A percentile compares a stretch with the other conserved stretches of the same genome.
These are phyloP conservation scores for Trichosporon faecale DNA, from an alignment of 1,284 basidiomycete species.

Conservation along the genomic window DNA sequence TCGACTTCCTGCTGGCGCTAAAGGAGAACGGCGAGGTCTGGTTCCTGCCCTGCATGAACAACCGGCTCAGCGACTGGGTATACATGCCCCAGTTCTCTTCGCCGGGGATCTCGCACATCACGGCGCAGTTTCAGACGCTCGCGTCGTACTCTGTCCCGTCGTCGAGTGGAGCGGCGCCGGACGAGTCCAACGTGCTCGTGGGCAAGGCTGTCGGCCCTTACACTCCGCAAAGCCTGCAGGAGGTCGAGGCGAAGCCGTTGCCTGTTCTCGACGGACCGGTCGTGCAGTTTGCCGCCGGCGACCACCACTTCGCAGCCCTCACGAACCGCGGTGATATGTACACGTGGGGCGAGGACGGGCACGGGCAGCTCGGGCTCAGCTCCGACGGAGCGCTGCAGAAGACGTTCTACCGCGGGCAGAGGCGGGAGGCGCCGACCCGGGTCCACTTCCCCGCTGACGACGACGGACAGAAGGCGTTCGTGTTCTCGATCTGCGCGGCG, in stretches of 20 bases:
- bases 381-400: background rate
- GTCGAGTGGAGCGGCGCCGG: constrained; percentile 52
- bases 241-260: constrained; percentile 53
- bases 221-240: background rate
- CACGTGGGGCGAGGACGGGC: constrained; percentile 77
- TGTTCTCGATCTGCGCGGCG: constrained; percentile 70
- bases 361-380: constrained; percentile 75
- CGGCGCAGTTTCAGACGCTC: constrained; percentile 76
- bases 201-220: constrained; percentile 5
- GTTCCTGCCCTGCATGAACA: constrained; percentile 18
- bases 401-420: background rate
- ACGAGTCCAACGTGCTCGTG: constrained; percentile 41
- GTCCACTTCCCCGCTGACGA: constrained; percentile 59
- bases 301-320: constrained; percentile 83
- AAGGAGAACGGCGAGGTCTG: constrained; percentile 56
- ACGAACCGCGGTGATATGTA: constrained; percentile 71
- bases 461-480: constrained; percentile 59
- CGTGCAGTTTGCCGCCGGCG: constrained; percentile 80
- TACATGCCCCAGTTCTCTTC: constrained; percentile 59
- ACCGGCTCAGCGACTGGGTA: constrained; percentile 10
- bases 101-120: constrained; percentile 60
- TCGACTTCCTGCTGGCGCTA: constrained; percentile 66
- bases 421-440: constrained; percentile 59
- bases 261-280: constrained; percentile 70
- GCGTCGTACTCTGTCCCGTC: constrained; percentile 73